These are phyloP conservation scores for Hepatocystis sp. DNA, from an alignment of 169 alveolate species.

Conservation along the genomic window DNA sequence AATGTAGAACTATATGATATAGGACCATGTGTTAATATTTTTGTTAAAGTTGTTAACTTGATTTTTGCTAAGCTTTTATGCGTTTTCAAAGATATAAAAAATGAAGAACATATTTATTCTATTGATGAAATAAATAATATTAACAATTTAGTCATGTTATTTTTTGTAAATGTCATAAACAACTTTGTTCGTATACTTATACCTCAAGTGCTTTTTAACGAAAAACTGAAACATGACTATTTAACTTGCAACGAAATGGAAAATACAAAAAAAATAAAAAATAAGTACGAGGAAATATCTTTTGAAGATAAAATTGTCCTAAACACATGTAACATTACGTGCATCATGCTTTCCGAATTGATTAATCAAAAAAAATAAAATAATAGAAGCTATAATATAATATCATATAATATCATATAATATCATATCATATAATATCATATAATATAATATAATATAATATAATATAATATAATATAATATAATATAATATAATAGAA, in stretches of 20 bases:
- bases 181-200: slow-evolving; percentile 38
- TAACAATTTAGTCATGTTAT: slow-evolving; percentile 35
- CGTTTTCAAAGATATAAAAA: slow-evolving; percentile 39
- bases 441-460: no score
- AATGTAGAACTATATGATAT: slow-evolving; percentile 61
- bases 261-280: slow-evolving; percentile 5
- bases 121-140: slow-evolving; percentile 47
- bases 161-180: slow-evolving; percentile 35
- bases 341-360: no score
- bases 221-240: slow-evolving; percentile 27
- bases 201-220: slow-evolving; percentile 39
- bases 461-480: no score
- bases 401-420: no score
- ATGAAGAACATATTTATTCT: slow-evolving; percentile 21
- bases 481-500: no score
- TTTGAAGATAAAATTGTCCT: slow-evolving; percentile 40
- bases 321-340: slow-evolving; percentile 41
- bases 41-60: slow-evolving; percentile 63
- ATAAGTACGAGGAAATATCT: background rate
- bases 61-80: slow-evolving; percentile 60
- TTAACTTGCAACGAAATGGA: slow-evolving; percentile 18
- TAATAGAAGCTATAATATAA: no score
- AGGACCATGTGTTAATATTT: slow-evolving; percentile 65
- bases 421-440: no score
- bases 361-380: no score